phyloP scores from a whole-genome alignment of 805 yeast genomes.

The Dipodascus geniculatus region DNA sequence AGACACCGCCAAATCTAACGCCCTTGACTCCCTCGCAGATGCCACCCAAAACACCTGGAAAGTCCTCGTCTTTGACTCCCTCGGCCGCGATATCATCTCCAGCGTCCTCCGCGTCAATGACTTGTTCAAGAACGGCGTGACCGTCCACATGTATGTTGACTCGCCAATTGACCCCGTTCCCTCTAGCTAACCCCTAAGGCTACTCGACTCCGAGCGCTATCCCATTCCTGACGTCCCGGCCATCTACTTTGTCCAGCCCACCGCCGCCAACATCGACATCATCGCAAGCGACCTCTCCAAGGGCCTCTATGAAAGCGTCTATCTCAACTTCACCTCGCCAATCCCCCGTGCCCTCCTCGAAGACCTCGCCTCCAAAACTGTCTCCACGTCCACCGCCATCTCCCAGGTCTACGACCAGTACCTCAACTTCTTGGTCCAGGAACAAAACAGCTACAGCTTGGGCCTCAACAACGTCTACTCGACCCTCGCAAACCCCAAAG shows the following conservation, averaged over 20 bases:
- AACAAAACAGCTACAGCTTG: constrained; percentile 77
- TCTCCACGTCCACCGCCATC: constrained; percentile 54
- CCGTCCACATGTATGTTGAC: constrained; percentile 53
- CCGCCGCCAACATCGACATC: constrained; percentile 54
- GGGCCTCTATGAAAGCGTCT: constrained; percentile 68
- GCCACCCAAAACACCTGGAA: constrained; percentile 62
- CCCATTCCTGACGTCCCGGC: constrained; percentile 91
- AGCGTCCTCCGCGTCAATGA: constrained; percentile 91
- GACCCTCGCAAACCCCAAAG: constrained; percentile 54
- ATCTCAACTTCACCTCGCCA: constrained; percentile 78
- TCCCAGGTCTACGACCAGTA: constrained; percentile 92
- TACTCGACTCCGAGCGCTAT: constrained; percentile 61
- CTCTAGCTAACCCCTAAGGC: constrained; percentile 7
- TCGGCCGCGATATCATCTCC: constrained; percentile 77
- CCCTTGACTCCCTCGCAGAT: constrained; percentile 33
- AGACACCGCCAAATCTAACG: constrained; percentile 29
- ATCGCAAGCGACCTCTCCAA: constrained; percentile 63
- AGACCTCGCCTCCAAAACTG: constrained; percentile 74
- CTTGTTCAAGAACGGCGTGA: constrained; percentile 77
- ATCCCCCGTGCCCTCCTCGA: constrained; percentile 71
- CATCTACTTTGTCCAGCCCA: constrained; percentile 83
- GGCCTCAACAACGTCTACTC: constrained; percentile 58
- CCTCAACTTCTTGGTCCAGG: constrained; percentile 83
- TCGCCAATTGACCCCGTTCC: not conserved
- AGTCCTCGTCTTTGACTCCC: constrained; percentile 68